Evolutionary conservation across 805 yeast species (phyloP), one percentile per base, ranked within the genome.

Genomic region (Schwanniomyces sp.): DNA sequence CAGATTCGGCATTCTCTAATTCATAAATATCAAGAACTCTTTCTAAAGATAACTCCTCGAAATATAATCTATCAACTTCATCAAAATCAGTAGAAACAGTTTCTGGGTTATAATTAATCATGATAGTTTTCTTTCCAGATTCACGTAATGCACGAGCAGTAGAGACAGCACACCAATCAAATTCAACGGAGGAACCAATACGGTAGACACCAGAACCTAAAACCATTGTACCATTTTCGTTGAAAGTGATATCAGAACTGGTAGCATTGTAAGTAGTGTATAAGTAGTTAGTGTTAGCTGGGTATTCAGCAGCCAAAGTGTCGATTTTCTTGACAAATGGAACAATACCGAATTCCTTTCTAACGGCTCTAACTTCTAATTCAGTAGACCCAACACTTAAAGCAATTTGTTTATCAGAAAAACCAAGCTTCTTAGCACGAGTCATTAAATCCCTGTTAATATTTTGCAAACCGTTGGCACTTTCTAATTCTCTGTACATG

Each of bases 171-270:
- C 99, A 92, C 99, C 99, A 92, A 71, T 92, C 99, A 62, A 92
- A 92, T 75, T 94, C 99, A 46, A 92, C 99, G 28, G 97, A 91
- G 1, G 97, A 91, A 50, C 99, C 99, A 68, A 92, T 92, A 72
- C 99, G 84, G 81, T 92, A 92, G 44, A 94, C 99, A 76, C 99
- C 98, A n/a, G 97, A 91, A 46, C 98, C 99, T 59, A 92, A 79
- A 36, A 92, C 98, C 82, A 94, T 76, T 51, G 94, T 86, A 63
- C 98, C 98, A 56, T 88, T 79, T 50, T 92, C 98, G 60, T 86
- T 81, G 64, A 92, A 94, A 40, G 75, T 80, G 42, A 92, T 85
- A 69, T 92, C 99, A 55, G 84, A 85, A 48, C 82, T 76, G 49
- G 88, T 79, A 48, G 97, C 99, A 63, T 91, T 92, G 75, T 92